Base-by-base conservation (phyloP, 164 flowering plant genomes). In the Magnolia sinica region DNA sequence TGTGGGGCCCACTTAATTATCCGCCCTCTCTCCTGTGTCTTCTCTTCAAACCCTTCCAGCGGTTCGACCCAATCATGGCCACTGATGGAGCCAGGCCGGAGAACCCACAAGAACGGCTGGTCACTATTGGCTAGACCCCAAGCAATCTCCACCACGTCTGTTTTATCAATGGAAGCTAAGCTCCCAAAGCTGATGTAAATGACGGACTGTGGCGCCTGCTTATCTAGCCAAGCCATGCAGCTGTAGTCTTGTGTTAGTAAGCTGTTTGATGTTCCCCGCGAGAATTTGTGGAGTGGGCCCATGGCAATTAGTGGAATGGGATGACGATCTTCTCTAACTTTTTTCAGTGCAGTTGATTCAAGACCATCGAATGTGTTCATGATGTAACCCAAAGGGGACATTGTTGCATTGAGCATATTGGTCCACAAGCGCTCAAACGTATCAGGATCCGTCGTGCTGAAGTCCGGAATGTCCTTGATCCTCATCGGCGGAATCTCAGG, bases 111-210 rank as follows among this genome's bases (percentile, higher is more conserved):
- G 27, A 24, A 24, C 1, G 29, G 20, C 7, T 72, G 45, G 24
- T 71, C 64, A 29, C 83, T 76, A 52, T 78, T 75, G 18, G 74
- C 80, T 55, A 87, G 64, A 0, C 87, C 88, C 82, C 78, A 76
- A 59, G 80, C 81, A 22, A 79, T 68, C 74, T 86, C 88, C 31
- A 52, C 10, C 0, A 84, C 64, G 4, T 83, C 76, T 0, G 45
- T 13, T 29, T 73, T 71, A 5, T 23, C 70, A 0, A 85, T 50
- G 27, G 64, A 27, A 2, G 80, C 84, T 4, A 88, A 88, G 77
- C 95, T 92, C n/a, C 97, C 97, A 76, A 92, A 92, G 2, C 94
- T 91, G 1, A 91, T 81, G 77, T 92, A 92, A 23, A 92, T 20
- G 0, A 91, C 95, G 1, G 93, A 88, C 16, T 79, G 37, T 0